Conservation (phyloP, 495 filamentous ascomycete genomes). For the Penicillium odoratum region DNA sequence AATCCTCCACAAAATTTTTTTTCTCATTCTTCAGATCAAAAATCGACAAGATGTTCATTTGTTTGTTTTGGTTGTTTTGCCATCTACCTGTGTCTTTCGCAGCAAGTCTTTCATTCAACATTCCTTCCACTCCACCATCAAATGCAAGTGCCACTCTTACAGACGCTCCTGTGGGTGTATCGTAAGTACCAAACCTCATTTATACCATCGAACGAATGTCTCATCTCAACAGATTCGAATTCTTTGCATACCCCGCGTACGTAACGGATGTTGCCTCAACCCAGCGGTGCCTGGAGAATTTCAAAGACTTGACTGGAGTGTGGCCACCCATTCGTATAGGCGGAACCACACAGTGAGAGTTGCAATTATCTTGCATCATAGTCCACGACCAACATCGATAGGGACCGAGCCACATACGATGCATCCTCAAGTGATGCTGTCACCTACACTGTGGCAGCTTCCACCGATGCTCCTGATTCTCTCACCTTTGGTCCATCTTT, state of each 20-base stretch:
- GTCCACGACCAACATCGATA: neutral
- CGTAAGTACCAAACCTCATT: conserved; percentile 30
- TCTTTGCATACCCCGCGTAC: conserved; percentile 61
- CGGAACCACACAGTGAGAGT: conserved; percentile 53
- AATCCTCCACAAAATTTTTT: neutral
- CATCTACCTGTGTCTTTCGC: neutral
- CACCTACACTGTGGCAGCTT: conserved; percentile 53
- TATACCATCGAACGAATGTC: neutral
- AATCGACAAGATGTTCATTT: neutral
- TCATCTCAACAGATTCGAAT: conserved; percentile 37
- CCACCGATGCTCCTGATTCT: conserved; percentile 52
- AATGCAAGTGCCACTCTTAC: conserved; percentile 19
- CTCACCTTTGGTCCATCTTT: conserved; percentile 59
- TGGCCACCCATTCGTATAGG: conserved; percentile 62
- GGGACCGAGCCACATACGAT: conserved; percentile 57
- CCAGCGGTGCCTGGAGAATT: conserved; percentile 54
- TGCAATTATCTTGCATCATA: neutral
- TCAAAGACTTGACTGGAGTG: conserved; percentile 52
- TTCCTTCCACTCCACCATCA: conserved; percentile 15
- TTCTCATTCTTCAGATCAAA: neutral
- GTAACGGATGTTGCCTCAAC: conserved; percentile 55
- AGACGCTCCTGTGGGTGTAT: conserved; percentile 52
- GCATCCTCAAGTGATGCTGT: conserved; percentile 49
- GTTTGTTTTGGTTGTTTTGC: neutral
- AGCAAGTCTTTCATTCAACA: conserved; percentile 6